Conservation (phyloP, 768 basidiomycete genomes). For the Mycena rosella region DNA sequence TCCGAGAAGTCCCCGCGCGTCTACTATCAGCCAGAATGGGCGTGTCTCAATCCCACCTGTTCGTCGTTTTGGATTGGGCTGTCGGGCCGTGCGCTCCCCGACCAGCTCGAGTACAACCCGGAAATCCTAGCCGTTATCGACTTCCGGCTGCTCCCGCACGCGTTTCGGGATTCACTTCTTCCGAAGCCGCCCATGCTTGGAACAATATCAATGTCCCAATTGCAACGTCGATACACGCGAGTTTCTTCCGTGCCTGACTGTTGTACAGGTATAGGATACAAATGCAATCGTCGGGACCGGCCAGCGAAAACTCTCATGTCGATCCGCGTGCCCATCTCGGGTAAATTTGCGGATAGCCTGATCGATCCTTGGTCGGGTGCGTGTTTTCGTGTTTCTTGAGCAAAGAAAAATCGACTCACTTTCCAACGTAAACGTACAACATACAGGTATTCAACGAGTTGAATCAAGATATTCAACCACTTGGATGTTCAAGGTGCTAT, state of each 20-base stretch:
- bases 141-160: slow-evolving; percentile 46
- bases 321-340: slow-evolving; percentile 2
- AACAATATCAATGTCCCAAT: slow-evolving; percentile 75
- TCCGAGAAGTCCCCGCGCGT: slow-evolving; percentile 60
- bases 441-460: slow-evolving; percentile 48
- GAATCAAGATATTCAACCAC: slow-evolving; percentile 40
- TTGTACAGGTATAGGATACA: slow-evolving; percentile 37
- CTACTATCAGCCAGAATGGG: slow-evolving; percentile 69
- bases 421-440: no score
- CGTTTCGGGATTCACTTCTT: slow-evolving; percentile 51
- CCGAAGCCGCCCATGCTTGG: slow-evolving; percentile 52
- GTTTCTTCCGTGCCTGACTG: not conserved
- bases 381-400: slow-evolving; percentile 22
- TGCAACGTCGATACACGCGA: slow-evolving; percentile 61
- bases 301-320: slow-evolving; percentile 38
- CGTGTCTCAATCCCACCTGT: slow-evolving; percentile 74
- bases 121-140: slow-evolving; percentile 59
- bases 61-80: slow-evolving; percentile 67
- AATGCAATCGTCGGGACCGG: slow-evolving; percentile 44
- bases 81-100: slow-evolving; percentile 44
- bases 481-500: slow-evolving; percentile 28
- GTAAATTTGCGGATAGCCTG: slow-evolving; percentile 16
- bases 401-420: not conserved
- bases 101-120: slow-evolving; percentile 59
- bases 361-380: slow-evolving; percentile 44